Base-by-base conservation (phyloP, 139 green algal genomes). In the Prasinococcaceae sp. region DNA sequence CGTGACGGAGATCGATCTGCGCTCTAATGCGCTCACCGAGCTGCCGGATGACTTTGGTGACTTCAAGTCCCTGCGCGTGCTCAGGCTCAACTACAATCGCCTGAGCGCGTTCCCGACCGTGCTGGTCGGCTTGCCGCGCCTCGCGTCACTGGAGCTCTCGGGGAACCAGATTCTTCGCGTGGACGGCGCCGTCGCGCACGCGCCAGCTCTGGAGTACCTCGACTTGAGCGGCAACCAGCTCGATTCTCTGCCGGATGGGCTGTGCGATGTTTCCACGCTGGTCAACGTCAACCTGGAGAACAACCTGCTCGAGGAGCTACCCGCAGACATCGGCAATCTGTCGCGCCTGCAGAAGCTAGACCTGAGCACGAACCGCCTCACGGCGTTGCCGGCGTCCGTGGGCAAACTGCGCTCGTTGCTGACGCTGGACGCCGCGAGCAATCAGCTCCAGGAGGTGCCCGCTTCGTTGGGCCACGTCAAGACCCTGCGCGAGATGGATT, bases 31-130 rank as follows among this genome's bases (percentile, higher is more conserved):
- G 33, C 61, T 93, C 3, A 69, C 68, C 5, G 67, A 78, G 35
- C 55, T 93, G 20, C 83, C 83, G 3, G 68, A 79, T 12, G 76
- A 85, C 6, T 22, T 93, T 14, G 62, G 60, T 27, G 73, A 83
- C 48, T 67, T 93, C 14, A 55, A 57, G 16, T 74, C 67, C 27
- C 50, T 93, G 14, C 63, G 68, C 5, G 66, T 75, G 2, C 26
- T 93, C 38, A 69, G 75, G 0, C 33, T 90, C 28, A 90, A 88
- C 67, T 90, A 88, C 74, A 93, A 93, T 56, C 73, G 74, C 61
- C 47, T 92, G 3, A 70, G 58, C 26, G 28, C 16, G 44, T 47
- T 87, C 8, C 56, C 56, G 28, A 70, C 77, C 1, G 45, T 65
- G 0, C 68, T 85, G 37, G 16, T 17, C 48, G 24, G 30, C n/a